phyloP scores from a whole-genome alignment of 1,284 basidiomycete species.

The Cryptococcus hybrid region DNA sequence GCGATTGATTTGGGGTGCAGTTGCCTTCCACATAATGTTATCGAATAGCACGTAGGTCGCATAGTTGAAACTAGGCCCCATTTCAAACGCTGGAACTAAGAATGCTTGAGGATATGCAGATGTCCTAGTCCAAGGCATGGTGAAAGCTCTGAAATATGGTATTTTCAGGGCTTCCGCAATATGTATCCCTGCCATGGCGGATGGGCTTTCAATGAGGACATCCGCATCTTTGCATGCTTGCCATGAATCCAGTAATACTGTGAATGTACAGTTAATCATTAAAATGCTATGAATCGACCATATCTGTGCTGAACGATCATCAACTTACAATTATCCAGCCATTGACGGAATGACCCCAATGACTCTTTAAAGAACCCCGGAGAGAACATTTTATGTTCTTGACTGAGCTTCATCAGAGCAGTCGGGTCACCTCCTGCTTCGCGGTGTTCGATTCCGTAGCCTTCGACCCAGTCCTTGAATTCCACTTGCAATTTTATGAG shows the following conservation, averaged over 20 bases:
- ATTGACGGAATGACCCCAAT: constrained; percentile 64
- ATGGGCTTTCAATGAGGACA: constrained; percentile 64
- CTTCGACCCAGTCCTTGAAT: constrained; percentile 61
- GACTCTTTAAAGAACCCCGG: constrained; percentile 77
- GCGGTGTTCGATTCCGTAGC: constrained; percentile 66
- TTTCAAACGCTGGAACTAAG: constrained; percentile 56
- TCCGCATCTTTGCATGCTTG: constrained; percentile 68
- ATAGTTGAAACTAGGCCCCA: constrained; percentile 50
- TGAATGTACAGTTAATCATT: neutral
- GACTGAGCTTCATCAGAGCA: constrained; percentile 56
- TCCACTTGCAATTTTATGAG: constrained; percentile 47
- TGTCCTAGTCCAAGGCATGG: constrained; percentile 71
- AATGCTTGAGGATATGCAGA: constrained; percentile 65
- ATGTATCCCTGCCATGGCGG: constrained; percentile 76
- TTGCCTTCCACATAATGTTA: constrained; percentile 74
- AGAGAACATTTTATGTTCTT: constrained; percentile 71
- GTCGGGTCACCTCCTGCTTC: constrained; percentile 76
- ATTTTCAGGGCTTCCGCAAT: constrained; percentile 73
- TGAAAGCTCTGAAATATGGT: constrained; percentile 68
- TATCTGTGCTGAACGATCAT: no score
- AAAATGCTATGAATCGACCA: neutral
- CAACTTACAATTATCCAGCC: constrained; percentile 67
- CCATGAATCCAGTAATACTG: constrained; percentile 68
- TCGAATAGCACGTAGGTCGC: constrained; percentile 59
- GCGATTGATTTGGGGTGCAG: constrained; percentile 67